phyloP scores from a whole-genome alignment of 202 grass and related monocot genomes.

The Bolboschoenoplectus hybrid region DNA sequence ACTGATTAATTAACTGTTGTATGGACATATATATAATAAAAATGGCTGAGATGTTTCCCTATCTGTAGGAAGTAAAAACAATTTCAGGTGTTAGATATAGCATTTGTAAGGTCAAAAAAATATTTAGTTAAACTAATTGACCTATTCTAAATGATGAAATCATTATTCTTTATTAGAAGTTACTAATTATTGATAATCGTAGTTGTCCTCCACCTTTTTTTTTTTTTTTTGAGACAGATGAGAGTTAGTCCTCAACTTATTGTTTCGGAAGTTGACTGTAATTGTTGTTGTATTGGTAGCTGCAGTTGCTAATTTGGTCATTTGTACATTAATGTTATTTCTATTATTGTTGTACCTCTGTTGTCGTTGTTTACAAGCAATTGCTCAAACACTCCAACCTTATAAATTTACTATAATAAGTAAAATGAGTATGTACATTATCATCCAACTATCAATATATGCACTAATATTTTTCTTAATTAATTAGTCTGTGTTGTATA shows the following conservation, averaged over 20 bases:
- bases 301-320: no score
- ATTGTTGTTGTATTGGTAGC: no score
- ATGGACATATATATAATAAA: background rate
- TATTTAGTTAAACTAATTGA: background rate
- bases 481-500: no score
- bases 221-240: no score
- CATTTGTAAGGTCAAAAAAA: background rate
- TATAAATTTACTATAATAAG: no score
- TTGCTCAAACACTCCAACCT: no score
- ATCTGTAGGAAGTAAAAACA: background rate
- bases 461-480: no score
- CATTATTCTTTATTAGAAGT: background rate
- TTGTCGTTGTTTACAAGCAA: no score
- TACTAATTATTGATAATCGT: background rate
- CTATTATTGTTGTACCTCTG: no score
- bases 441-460: no score
- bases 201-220: background rate
- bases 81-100: background rate
- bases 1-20: background rate
- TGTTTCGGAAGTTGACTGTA: background rate
- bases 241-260: background rate
- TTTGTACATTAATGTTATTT: no score
- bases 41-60: background rate
- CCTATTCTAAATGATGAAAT: background rate
- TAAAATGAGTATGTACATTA: no score